Conservation (phyloP, 108 stramenopile genomes). For the Ochromonas danica region DNA sequence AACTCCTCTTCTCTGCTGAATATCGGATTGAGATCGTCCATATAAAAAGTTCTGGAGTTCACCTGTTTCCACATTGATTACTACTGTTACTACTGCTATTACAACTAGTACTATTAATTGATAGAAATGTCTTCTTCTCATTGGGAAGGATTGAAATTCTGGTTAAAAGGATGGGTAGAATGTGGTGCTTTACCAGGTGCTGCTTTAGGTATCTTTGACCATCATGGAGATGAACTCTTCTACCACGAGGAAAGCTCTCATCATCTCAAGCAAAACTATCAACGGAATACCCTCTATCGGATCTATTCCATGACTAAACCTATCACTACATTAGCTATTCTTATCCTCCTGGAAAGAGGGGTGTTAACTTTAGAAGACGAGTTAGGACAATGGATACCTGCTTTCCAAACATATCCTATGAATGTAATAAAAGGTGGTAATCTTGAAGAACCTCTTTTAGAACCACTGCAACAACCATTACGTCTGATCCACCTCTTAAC, state of each 20-base stretch:
- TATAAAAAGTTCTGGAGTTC: too few relatives aligned
- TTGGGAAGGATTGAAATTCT: neutral
- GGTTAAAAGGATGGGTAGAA: slow-evolving; percentile 3
- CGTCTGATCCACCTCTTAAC: slow-evolving; percentile 34
- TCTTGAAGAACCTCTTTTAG: slow-evolving; percentile 21
- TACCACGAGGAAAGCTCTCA: neutral
- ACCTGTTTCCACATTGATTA: too few relatives aligned
- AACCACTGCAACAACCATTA: slow-evolving; percentile 15
- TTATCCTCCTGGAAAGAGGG: slow-evolving; percentile 38
- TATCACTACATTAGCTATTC: slow-evolving; percentile 36
- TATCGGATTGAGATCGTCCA: too few relatives aligned
- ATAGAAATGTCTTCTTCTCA: too few relatives aligned
- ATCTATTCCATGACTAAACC: slow-evolving; percentile 50
- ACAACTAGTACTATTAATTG: too few relatives aligned
- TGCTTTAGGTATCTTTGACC: neutral
- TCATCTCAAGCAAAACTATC: neutral
- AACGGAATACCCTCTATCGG: slow-evolving; percentile 34
- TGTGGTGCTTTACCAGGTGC: slow-evolving; percentile 4
- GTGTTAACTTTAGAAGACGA: slow-evolving; percentile 36
- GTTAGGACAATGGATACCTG: slow-evolving; percentile 27
- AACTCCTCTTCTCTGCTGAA: too few relatives aligned
- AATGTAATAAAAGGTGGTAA: slow-evolving; percentile 3
- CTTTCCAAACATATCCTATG: slow-evolving; percentile 2
- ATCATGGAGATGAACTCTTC: slow-evolving; percentile 3
- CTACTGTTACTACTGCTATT: too few relatives aligned